Base-by-base conservation (phyloP, 345 rosid species). In the Mercurialis annua region DNA sequence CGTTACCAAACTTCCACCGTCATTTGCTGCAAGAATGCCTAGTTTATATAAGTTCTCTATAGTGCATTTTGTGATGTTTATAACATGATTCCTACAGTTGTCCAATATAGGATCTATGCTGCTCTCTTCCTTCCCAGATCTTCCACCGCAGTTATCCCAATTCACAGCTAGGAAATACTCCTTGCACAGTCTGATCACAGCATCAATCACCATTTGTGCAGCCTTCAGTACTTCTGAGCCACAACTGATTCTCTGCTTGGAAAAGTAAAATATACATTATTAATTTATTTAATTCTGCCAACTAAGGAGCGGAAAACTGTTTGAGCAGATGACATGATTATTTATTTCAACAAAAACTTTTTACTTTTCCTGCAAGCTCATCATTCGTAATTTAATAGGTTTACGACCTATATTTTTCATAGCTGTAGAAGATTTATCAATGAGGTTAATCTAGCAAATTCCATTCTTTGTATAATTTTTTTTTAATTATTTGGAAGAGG, bases 1-100 rank as follows among this genome's bases (percentile, higher is more conserved):
- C 74, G 83, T 69, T 66, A 91, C 99, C 64, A 94, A 87, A 79
- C 64, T 84, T 29, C 97, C 99, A 80, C 97, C 94, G 49, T 74
- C 86, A 75, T 75, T 84, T 62, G 96, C 94, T 46, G 97, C 92
- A 66, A 89, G 66, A 70, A 81, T 77, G 27, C 95, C 97, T 54
- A 94, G 75, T 44, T 89, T 89, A 72, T 83, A 81, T 58, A 94
- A 73, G 46, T 83, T 83, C 56, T 83, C 85, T 71, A 86, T 58
- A 16, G 87, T 70, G 40, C 71, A 67, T 71, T 79, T 80, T 53
- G 71, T 77, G 66, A 91, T 68, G 76, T 73, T 80, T 15, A 78
- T 67, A 53, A 82, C 77, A 76, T 75, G 86, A 76, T 75, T 68
- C 71, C 29, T 63, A 34, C 49, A n/a, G 44, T n/a, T 71, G 44